Evolutionary conservation across 208 protist species (phyloP).

Genomic region (Acanthamoeba triangularis): DNA sequence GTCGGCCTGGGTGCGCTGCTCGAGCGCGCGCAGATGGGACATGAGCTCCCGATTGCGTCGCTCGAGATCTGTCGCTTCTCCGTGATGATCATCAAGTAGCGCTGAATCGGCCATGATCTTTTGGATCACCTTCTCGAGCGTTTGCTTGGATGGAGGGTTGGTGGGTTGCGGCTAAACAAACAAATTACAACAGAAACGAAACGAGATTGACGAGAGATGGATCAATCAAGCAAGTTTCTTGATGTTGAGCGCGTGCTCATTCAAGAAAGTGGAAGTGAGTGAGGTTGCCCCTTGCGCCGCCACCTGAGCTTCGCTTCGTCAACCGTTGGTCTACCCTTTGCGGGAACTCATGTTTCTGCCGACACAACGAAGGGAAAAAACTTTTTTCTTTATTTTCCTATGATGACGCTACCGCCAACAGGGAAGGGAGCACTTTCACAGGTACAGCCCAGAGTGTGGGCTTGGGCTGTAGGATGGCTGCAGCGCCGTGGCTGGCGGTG

Average conservation of each 20-base stretch:
- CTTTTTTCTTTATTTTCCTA: no score
- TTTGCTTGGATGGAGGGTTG: no score
- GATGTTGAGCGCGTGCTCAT: no score
- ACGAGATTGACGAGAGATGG: no score
- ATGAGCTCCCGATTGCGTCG: neutral
- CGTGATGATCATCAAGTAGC: neutral
- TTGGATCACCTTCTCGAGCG: neutral
- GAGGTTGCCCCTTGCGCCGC: neutral
- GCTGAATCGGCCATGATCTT: constrained; percentile 8
- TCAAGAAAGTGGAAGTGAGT: no score
- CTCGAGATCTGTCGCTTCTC: neutral
- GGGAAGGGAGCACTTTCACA: no score
- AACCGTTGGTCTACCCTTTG: neutral
- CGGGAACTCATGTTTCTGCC: neutral
- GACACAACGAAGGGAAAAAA: neutral
- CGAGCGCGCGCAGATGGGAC: neutral
- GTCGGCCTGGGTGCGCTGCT: neutral
- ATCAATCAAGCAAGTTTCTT: no score
- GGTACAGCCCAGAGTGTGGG: no score
- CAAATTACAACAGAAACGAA: neutral
- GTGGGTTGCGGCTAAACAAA: no score
- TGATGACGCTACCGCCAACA: no score
- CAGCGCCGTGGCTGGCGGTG: no score
- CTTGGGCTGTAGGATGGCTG: no score
- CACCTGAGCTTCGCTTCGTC: neutral